Evolutionary conservation across 2,329 filamentous ascomycete genomes (phyloP).

Genomic region (Colletotrichum sp.): DNA sequence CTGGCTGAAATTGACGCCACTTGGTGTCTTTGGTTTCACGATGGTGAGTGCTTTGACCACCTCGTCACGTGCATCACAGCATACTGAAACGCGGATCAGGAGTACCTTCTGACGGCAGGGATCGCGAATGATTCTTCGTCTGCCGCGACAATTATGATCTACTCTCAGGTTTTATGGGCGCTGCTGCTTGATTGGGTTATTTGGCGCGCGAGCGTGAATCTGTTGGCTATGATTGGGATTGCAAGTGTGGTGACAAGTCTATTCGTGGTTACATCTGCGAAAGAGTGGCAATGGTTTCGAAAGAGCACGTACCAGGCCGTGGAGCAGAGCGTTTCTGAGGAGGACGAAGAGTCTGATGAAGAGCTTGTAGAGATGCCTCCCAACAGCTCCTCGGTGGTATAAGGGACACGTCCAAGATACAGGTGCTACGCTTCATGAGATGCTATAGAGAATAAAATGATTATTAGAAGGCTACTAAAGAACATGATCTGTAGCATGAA

Average conservation of each 20-base stretch:
- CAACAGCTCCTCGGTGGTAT: not conserved
- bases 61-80: too few relatives aligned
- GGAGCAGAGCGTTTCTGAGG: not conserved
- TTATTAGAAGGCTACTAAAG: not conserved
- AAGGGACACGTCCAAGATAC: not conserved
- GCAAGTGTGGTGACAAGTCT: not conserved
- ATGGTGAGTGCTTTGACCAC: not conserved
- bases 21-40: constrained; percentile 6
- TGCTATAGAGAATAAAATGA: not conserved
- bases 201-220: not conserved
- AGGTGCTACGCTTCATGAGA: not conserved
- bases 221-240: not conserved
- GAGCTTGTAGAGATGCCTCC: not conserved
- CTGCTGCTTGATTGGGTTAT: not conserved
- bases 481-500: not conserved
- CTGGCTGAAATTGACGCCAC: constrained; percentile 4
- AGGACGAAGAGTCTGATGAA: not conserved
- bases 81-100: not conserved
- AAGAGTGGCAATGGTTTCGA: constrained; percentile 1
- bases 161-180: constrained; percentile 11
- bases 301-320: not conserved
- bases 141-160: not conserved
- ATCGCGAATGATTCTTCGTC: constrained; percentile 6
- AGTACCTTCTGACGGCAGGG: constrained; percentile 1
- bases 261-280: not conserved